These are phyloP conservation scores for Fusarium brachygibbosum DNA, from an alignment of 2,329 filamentous ascomycete genomes.

Conservation along the genomic window DNA sequence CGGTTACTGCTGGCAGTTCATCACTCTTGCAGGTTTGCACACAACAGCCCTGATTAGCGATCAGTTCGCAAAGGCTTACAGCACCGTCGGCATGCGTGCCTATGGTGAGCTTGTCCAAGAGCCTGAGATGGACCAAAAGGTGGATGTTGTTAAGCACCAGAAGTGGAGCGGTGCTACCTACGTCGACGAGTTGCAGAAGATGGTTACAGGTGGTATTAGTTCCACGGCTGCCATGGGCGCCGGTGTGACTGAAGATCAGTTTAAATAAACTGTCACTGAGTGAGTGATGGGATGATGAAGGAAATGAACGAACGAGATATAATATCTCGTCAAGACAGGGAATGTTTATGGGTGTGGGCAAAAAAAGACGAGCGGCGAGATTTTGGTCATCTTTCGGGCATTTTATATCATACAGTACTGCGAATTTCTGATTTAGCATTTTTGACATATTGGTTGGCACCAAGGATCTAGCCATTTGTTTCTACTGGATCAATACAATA, in stretches of 20 bases:
- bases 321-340: not conserved
- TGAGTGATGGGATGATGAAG: not conserved
- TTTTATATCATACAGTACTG: slow-evolving; percentile 36
- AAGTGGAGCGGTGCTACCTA: slow-evolving; percentile 98
- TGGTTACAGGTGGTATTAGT: slow-evolving; percentile 94
- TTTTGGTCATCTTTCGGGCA: slow-evolving; percentile 28
- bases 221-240: slow-evolving; percentile 96
- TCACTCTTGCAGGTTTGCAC: slow-evolving; percentile 97
- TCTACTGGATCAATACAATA: slow-evolving; percentile 16
- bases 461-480: slow-evolving; percentile 7
- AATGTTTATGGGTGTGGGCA: not conserved
- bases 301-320: slow-evolving; percentile 3
- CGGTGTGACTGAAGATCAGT: slow-evolving; percentile 98
- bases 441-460: slow-evolving; percentile 6
- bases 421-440: slow-evolving; percentile 18
- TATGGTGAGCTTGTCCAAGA: slow-evolving; percentile 98
- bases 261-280: slow-evolving; percentile 59
- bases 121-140: slow-evolving; percentile 90
- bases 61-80: slow-evolving; percentile 86
- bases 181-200: slow-evolving; percentile 94
- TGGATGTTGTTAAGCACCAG: slow-evolving; percentile 98
- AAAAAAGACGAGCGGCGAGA: slow-evolving; percentile 24
- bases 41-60: slow-evolving; percentile 93
- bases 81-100: slow-evolving; percentile 88
- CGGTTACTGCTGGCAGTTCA: slow-evolving; percentile 99